Conservation (phyloP, 1,284 basidiomycete species). For the Rhizopogon parksii region DNA sequence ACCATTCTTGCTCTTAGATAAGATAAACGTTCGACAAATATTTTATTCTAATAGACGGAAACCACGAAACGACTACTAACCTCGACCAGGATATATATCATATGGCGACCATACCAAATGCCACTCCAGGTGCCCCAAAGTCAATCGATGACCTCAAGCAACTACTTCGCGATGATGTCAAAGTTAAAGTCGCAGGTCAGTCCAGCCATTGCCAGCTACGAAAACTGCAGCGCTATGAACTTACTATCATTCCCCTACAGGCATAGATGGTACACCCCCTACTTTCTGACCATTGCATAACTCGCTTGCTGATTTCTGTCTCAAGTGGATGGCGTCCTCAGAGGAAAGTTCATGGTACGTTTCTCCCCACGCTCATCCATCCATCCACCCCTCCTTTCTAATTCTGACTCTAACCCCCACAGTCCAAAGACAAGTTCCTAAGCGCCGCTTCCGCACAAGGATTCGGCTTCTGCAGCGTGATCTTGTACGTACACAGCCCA, state of each 20-base stretch:
- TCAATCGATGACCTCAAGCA: conserved; percentile 52
- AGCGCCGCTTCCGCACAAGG: conserved; percentile 77
- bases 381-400: neutral
- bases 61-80: neutral
- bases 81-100: neutral
- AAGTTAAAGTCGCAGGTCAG: conserved; percentile 89
- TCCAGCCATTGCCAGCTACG: conserved; percentile 5
- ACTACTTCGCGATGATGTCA: conserved; percentile 61
- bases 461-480: conserved; percentile 89
- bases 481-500: conserved; percentile 52
- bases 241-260: conserved; percentile 26
- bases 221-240: neutral
- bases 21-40: no score
- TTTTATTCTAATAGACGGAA: no score
- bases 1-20: no score
- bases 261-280: conserved; percentile 54
- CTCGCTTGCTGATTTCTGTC: neutral
- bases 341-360: conserved; percentile 87
- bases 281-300: neutral
- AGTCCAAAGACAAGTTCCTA: conserved; percentile 91
- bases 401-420: conserved; percentile 3
- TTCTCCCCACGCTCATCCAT: neutral
- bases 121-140: conserved; percentile 46
- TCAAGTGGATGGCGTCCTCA: conserved; percentile 84
- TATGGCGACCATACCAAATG: conserved; percentile 1